Conservation (phyloP, 306 rosid species). For the Trifolium pratense region DNA sequence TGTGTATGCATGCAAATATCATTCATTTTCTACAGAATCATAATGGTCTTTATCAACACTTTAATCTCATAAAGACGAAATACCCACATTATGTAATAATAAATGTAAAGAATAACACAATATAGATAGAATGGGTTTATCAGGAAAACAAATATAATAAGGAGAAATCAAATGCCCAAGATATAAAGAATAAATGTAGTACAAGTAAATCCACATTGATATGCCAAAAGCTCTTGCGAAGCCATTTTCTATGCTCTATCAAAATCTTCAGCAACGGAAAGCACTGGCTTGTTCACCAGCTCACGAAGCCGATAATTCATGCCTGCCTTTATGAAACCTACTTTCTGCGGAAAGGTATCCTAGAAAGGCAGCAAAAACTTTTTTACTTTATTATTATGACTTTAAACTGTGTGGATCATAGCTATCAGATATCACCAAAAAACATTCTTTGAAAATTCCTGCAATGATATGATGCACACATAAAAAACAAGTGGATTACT, state of each 20-base stretch:
- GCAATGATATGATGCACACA: constrained; percentile 42
- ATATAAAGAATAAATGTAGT: constrained; percentile 43
- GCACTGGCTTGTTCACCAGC: constrained; percentile 45
- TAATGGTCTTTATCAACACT: constrained; percentile 24
- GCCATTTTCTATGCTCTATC: constrained; percentile 49
- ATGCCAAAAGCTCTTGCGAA: constrained; percentile 40
- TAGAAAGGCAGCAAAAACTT: constrained; percentile 44
- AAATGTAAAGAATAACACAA: constrained; percentile 47
- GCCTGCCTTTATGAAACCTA: constrained; percentile 45
- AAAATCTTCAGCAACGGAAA: constrained; percentile 57
- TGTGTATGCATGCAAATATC: constrained; percentile 8
- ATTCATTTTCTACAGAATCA: constrained; percentile 4
- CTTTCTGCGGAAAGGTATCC: constrained; percentile 44
- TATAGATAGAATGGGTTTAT: constrained; percentile 23
- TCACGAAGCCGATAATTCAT: constrained; percentile 48
- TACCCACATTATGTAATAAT: constrained; percentile 40
- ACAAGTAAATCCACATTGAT: constrained; percentile 44
- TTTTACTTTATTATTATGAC: constrained; percentile 47
- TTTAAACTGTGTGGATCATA: constrained; percentile 45
- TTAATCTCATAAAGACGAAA: constrained; percentile 34
- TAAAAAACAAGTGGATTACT: constrained; percentile 11
- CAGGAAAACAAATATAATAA: constrained; percentile 35
- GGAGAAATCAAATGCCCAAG: constrained; percentile 37
- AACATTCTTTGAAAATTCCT: constrained; percentile 49
- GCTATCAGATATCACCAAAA: constrained; percentile 51